These are phyloP conservation scores for Sclerotiophoma versabilis DNA, from an alignment of 2,329 filamentous ascomycete species.

Conservation along the genomic window DNA sequence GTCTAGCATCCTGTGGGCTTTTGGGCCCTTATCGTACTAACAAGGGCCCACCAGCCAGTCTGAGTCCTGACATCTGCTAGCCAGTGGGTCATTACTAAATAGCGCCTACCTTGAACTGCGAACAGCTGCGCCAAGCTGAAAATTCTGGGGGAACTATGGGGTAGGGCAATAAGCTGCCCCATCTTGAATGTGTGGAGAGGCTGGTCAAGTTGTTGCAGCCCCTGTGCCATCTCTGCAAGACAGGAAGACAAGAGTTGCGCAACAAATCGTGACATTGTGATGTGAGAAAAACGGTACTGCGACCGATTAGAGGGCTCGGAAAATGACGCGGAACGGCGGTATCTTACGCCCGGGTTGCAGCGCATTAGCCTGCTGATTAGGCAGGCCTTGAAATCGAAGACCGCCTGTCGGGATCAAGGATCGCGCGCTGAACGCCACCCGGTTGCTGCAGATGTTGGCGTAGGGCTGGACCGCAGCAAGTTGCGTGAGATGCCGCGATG, in stretches of 20 bases:
- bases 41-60: background rate
- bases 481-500: background rate
- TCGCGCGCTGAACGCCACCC: background rate
- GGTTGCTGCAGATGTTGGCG: background rate
- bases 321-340: slow-evolving; percentile 7
- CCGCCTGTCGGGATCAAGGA: background rate
- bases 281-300: too few species aligned
- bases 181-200: background rate
- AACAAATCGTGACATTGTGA: too few species aligned
- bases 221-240: too few species aligned
- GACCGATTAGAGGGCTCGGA: background rate
- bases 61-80: background rate
- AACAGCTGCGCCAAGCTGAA: background rate
- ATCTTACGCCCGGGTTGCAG: background rate
- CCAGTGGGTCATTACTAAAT: slow-evolving; percentile 10
- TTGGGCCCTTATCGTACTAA: background rate
- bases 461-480: background rate
- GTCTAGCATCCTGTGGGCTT: background rate
- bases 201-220: background rate
- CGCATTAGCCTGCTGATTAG: background rate
- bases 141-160: slow-evolving; percentile 1
- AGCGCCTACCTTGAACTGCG: background rate
- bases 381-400: background rate
- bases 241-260: background rate
- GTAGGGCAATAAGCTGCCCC: background rate